These are phyloP conservation scores for Epichloe festucae DNA, from an alignment of 2,329 filamentous ascomycete genomes.

Conservation along the genomic window DNA sequence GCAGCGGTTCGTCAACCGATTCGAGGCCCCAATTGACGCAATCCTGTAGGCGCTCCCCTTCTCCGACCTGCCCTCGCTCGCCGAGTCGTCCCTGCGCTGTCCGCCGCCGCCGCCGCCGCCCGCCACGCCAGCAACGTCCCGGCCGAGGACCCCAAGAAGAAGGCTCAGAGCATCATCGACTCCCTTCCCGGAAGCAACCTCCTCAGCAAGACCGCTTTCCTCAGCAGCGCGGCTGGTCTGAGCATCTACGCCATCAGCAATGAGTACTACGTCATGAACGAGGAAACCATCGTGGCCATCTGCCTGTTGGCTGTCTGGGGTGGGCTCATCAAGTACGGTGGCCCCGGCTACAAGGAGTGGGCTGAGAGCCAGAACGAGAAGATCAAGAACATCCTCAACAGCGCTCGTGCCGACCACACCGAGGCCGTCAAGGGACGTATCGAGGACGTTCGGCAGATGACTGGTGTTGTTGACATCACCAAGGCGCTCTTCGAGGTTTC, in stretches of 20 bases:
- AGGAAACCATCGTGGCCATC: constrained; percentile 91
- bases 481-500: constrained; percentile 96
- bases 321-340: constrained; percentile 84
- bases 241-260: constrained; percentile 95
- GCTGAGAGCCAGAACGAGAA: constrained; percentile 78
- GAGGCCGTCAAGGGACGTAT: constrained; percentile 91
- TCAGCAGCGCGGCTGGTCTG: constrained; percentile 82
- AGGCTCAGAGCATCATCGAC: constrained; percentile 91
- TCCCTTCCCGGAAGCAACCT: constrained; percentile 83
- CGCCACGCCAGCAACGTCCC: constrained; percentile 68
- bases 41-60: constrained; percentile 64
- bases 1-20: constrained; percentile 13
- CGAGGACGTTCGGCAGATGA: constrained; percentile 86
- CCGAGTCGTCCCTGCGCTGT: constrained; percentile 62
- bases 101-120: constrained; percentile 42
- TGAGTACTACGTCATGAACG: constrained; percentile 99
- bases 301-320: constrained; percentile 88
- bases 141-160: constrained; percentile 83
- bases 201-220: constrained; percentile 90
- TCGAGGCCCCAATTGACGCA: constrained; percentile 13
- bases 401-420: constrained; percentile 88
- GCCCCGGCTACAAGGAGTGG: constrained; percentile 86
- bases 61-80: constrained; percentile 70
- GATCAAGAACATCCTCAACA: constrained; percentile 91
- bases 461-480: constrained; percentile 88